These are phyloP conservation scores for Orbilia brochopaga DNA, from an alignment of 2,329 filamentous ascomycete species.

Conservation along the genomic window DNA sequence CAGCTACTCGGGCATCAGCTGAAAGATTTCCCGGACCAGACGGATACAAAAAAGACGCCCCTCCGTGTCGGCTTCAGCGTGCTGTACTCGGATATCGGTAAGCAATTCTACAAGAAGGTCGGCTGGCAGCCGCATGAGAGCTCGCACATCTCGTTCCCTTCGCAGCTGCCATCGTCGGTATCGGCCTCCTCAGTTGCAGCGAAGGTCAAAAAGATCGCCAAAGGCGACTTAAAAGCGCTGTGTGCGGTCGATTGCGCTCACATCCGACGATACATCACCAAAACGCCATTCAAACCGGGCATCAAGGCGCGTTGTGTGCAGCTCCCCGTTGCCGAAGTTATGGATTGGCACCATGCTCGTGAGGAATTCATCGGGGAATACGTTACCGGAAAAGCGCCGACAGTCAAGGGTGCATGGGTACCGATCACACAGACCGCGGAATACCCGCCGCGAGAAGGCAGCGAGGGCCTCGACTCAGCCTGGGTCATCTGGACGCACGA, in stretches of 20 bases:
- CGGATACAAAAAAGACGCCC: conserved; percentile 14
- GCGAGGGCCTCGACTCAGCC: conserved; percentile 31
- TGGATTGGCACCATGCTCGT: conserved; percentile 50
- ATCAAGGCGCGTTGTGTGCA: conserved; percentile 44
- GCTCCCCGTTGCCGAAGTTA: conserved; percentile 37
- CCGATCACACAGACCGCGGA: conserved; percentile 20
- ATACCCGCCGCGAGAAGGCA: conserved; percentile 39
- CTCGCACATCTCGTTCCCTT: conserved; percentile 48
- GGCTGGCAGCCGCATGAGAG: conserved; percentile 46
- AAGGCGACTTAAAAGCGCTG: conserved; percentile 41
- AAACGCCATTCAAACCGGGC: conserved; percentile 23
- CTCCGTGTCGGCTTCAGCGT: conserved; percentile 48
- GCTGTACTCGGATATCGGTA: conserved; percentile 50
- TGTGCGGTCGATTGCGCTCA: conserved; percentile 41
- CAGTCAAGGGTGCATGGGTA: conserved; percentile 39
- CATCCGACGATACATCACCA: conserved; percentile 24
- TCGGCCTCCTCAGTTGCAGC: conserved; percentile 3
- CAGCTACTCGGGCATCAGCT: conserved; percentile 37
- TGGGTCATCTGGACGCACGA: conserved; percentile 49
- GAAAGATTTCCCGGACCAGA: conserved; percentile 26
- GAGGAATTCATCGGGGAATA: conserved; percentile 50
- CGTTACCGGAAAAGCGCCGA: conserved; percentile 25
- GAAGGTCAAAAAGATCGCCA: conserved; percentile 38
- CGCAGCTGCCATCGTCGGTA: conserved; percentile 34
- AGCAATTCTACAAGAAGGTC: conserved; percentile 45